Conservation (phyloP, 208 protist species). For the Acanthamoeba quina region DNA sequence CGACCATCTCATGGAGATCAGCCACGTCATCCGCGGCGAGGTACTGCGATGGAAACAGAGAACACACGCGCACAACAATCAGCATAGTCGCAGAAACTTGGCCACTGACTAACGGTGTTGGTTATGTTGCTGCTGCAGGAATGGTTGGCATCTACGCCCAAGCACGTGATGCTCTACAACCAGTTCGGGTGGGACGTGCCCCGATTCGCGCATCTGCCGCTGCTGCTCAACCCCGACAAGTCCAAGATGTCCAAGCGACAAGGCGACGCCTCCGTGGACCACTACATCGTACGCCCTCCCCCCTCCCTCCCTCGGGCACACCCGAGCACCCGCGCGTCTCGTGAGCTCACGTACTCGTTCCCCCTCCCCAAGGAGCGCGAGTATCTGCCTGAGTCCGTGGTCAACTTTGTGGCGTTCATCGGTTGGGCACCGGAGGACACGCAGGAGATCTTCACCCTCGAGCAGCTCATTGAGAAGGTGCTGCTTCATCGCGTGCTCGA, state of each 20-base stretch:
- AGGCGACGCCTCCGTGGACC: conserved; percentile 83
- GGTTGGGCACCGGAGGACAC: conserved; percentile 81
- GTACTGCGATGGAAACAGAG: not conserved
- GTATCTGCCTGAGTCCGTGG: conserved; percentile 84
- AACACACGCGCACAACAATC: not conserved
- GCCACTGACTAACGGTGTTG: not conserved
- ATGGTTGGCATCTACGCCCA: conserved; percentile 85
- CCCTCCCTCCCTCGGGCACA: not conserved
- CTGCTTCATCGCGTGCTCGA: too few species aligned
- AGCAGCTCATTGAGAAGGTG: conserved; percentile 81
- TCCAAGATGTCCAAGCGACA: conserved; percentile 89
- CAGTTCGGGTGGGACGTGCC: conserved; percentile 85
- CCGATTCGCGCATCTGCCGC: conserved; percentile 87
- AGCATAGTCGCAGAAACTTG: not conserved
- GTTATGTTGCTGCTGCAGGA: conserved; percentile 46
- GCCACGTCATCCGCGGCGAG: conserved; percentile 88
- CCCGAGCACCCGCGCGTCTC: not conserved
- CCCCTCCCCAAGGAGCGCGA: conserved; percentile 72
- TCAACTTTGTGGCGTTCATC: conserved; percentile 89
- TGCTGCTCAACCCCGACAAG: conserved; percentile 85
- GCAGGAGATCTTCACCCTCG: conserved; percentile 82
- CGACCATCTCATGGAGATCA: conserved; percentile 89
- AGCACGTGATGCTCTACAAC: conserved; percentile 88
- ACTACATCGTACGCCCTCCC: conserved; percentile 74
- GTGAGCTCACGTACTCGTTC: not conserved